phyloP scores from a whole-genome alignment of 805 yeast genomes.

The Grigorovia jiainica region DNA sequence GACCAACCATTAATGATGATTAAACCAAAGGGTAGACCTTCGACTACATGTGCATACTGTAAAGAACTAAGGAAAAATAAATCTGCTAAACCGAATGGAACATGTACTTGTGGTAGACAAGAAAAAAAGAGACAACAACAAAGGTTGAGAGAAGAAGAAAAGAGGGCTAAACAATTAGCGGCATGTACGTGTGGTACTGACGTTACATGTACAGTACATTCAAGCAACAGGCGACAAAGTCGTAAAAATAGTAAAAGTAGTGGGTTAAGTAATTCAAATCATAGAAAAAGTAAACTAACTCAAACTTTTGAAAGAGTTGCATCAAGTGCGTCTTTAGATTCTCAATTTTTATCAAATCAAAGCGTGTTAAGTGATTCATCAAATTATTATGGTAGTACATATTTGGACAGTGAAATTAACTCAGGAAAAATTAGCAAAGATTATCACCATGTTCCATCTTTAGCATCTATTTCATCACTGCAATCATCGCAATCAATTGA shows the following conservation, averaged over 20 bases:
- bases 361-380: slow-evolving; percentile 11
- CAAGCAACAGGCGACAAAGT: slow-evolving; percentile 11
- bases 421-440: slow-evolving; percentile 24
- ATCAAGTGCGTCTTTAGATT: slow-evolving; percentile 12
- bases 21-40: slow-evolving; percentile 94
- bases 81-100: slow-evolving; percentile 43
- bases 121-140: slow-evolving; percentile 32
- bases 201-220: slow-evolving; percentile 16
- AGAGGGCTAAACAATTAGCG: slow-evolving; percentile 18
- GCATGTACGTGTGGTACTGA: slow-evolving; percentile 28
- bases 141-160: slow-evolving; percentile 26
- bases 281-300: slow-evolving; percentile 4
- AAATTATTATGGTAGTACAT: slow-evolving; percentile 9
- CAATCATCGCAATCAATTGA: slow-evolving; percentile 27
- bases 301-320: slow-evolving; percentile 6
- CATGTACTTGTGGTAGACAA: slow-evolving; percentile 60
- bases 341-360: slow-evolving; percentile 7
- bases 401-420: slow-evolving; percentile 14
- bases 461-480: slow-evolving; percentile 25
- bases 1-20: slow-evolving; percentile 88
- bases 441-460: slow-evolving; percentile 21
- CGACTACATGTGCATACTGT: slow-evolving; percentile 84
- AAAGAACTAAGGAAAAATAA: slow-evolving; percentile 62
- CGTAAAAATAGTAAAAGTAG: slow-evolving; percentile 4
- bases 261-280: background rate